Conservation (phyloP, 2,329 filamentous ascomycete species). For the Akanthomyces muscarius region DNA sequence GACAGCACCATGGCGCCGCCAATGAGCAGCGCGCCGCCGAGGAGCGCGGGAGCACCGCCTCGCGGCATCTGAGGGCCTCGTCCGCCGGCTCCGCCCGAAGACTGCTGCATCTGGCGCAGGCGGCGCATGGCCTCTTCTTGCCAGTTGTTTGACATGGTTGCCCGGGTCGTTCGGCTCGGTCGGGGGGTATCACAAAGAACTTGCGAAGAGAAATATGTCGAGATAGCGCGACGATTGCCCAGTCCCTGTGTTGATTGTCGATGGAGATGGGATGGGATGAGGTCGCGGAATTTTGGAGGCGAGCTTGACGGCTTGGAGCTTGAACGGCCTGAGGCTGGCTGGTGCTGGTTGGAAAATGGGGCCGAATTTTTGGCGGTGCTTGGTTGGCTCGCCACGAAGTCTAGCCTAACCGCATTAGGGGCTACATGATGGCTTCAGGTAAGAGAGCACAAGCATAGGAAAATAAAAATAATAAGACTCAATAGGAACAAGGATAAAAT, state of each 20-base stretch:
- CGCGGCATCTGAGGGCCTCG: slow-evolving; percentile 41
- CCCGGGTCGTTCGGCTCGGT: neutral
- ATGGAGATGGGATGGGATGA: slow-evolving; percentile 10
- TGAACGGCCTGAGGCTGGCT: slow-evolving; percentile 14
- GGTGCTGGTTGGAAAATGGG: slow-evolving; percentile 5
- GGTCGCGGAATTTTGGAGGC: slow-evolving; percentile 7
- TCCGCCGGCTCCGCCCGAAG: slow-evolving; percentile 40
- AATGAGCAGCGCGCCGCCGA: slow-evolving; percentile 41
- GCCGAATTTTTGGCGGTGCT: slow-evolving; percentile 1
- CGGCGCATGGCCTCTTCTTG: slow-evolving; percentile 49
- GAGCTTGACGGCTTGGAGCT: slow-evolving; percentile 15
- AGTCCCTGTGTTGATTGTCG: slow-evolving; percentile 9
- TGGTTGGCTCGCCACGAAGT: slow-evolving; percentile 7
- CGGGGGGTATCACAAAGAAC: neutral
- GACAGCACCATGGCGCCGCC: slow-evolving; percentile 51
- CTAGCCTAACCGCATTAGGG: slow-evolving; percentile 9
- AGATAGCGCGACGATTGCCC: neutral
- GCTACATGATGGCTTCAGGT: neutral
- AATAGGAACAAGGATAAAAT: neutral
- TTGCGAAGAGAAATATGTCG: neutral
- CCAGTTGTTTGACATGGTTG: slow-evolving; percentile 38
- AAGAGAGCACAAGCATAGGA: neutral
- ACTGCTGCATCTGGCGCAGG: slow-evolving; percentile 46
- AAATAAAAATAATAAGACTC: neutral
- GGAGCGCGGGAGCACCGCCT: slow-evolving; percentile 37